Conservation (phyloP, 176 grass and related monocot genomes). For the Microstegium vimineum region DNA sequence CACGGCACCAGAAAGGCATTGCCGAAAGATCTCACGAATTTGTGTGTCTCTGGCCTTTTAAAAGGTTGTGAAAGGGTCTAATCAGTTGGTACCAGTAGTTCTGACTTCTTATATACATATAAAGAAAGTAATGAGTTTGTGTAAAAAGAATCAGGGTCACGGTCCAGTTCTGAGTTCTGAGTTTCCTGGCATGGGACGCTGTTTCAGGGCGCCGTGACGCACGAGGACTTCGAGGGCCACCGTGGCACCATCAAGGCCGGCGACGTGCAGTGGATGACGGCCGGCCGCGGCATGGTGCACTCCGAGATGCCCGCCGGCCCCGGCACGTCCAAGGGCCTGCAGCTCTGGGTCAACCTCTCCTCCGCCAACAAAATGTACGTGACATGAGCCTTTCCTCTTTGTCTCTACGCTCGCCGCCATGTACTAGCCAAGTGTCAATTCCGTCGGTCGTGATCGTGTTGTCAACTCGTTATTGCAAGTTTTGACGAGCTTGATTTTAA, state of each 20-base stretch:
- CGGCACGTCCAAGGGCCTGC: slow-evolving; percentile 71
- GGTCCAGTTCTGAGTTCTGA: not conserved
- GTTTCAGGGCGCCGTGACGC: slow-evolving; percentile 69
- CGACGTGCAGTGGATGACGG: slow-evolving; percentile 99
- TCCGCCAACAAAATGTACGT: slow-evolving; percentile 84
- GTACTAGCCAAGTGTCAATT: not conserved
- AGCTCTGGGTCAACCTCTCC: slow-evolving; percentile 98
- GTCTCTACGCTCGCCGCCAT: not conserved
- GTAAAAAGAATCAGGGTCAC: not conserved
- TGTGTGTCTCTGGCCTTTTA: not conserved
- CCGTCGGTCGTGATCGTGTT: not conserved
- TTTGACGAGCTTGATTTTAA: not conserved
- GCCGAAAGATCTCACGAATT: not conserved
- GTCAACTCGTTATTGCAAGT: not conserved
- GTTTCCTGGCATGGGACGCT: not conserved
- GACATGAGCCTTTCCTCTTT: not conserved
- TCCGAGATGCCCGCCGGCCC: slow-evolving; percentile 85
- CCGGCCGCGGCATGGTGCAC: slow-evolving; percentile 91
- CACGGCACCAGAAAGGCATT: not conserved
- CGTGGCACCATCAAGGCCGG: slow-evolving; percentile 88
- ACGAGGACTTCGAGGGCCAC: slow-evolving; percentile 93
- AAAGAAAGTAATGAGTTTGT: not conserved
- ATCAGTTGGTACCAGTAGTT: not conserved
- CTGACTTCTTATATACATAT: not conserved
- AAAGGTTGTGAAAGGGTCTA: not conserved